Evolutionary conservation across 2,329 filamentous ascomycete species (phyloP).

Genomic region (Septoria linicola): DNA sequence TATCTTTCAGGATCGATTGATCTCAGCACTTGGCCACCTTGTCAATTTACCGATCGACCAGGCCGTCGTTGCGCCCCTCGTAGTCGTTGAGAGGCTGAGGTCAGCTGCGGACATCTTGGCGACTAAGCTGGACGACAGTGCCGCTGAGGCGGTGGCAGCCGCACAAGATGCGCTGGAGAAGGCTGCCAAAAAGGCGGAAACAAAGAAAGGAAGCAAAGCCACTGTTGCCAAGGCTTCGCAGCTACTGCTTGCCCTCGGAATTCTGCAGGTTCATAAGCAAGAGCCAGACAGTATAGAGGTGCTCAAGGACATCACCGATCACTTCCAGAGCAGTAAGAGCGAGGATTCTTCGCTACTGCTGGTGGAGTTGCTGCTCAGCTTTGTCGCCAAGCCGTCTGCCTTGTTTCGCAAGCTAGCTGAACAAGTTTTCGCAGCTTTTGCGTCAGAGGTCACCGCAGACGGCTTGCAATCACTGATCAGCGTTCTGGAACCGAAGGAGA

Average conservation of each 20-base stretch:
- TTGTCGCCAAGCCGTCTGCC: constrained; percentile 80
- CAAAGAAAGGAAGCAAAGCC: constrained; percentile 26
- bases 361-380: constrained; percentile 85
- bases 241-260: constrained; percentile 77
- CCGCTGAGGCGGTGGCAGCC: constrained; percentile 21
- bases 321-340: constrained; percentile 61
- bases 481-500: constrained; percentile 77
- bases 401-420: constrained; percentile 83
- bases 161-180: constrained; percentile 27
- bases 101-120: constrained; percentile 17
- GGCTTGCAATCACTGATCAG: constrained; percentile 67
- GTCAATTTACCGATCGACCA: constrained; percentile 37
- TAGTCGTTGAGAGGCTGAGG: constrained; percentile 24
- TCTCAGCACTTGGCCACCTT: constrained; percentile 55
- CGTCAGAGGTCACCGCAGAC: constrained; percentile 68
- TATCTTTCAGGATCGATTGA: constrained; percentile 55
- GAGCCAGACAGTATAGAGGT: constrained; percentile 82
- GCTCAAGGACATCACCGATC: constrained; percentile 76
- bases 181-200: constrained; percentile 21
- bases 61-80: constrained; percentile 23
- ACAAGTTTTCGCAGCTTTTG: constrained; percentile 83
- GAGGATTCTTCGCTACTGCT: constrained; percentile 62
- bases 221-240: constrained; percentile 61
- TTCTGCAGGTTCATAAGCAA: constrained; percentile 87
- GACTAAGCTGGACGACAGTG: constrained; percentile 19